Conservation (phyloP, 1,284 basidiomycete species). For the Earliella scabrosa region DNA sequence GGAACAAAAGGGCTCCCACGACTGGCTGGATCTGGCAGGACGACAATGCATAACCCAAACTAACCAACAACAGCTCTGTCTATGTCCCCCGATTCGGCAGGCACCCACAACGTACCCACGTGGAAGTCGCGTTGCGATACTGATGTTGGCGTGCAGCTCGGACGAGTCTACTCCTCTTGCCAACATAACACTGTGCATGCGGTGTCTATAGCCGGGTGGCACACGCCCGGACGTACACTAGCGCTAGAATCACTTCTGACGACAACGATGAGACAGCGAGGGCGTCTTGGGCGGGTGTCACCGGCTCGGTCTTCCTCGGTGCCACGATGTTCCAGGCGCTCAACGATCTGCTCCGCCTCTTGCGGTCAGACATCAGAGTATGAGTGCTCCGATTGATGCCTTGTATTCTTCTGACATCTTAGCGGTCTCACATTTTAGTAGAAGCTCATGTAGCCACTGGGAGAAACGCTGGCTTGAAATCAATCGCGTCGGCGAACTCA, state of each 20-base stretch:
- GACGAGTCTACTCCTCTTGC: neutral
- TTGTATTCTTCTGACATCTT: no score
- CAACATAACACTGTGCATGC: slow-evolving; percentile 10
- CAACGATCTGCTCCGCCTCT: no score
- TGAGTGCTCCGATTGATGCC: no score
- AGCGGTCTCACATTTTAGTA: no score
- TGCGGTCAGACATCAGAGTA: no score
- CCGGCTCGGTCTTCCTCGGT: no score
- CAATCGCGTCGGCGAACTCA: no score
- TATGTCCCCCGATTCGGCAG: slow-evolving; percentile 7
- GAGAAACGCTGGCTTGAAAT: no score
- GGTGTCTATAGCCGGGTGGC: neutral
- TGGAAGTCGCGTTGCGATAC: slow-evolving; percentile 10
- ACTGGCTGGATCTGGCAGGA: slow-evolving; percentile 4
- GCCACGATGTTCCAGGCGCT: no score
- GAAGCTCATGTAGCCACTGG: no score
- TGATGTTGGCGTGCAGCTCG: neutral
- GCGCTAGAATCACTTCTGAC: neutral
- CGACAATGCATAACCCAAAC: slow-evolving; percentile 16
- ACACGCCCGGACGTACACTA: neutral
- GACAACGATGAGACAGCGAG: neutral
- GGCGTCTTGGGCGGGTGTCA: neutral
- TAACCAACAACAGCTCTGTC: slow-evolving; percentile 19
- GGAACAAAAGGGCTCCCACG: slow-evolving; percentile 24
- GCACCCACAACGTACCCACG: slow-evolving; percentile 13